Percentiles rank a stretch among this genome's conserved stretches.
Evolutionary conservation across 148 eudicot genomes (phyloP).

Genomic region (Beta vulgaris): DNA sequence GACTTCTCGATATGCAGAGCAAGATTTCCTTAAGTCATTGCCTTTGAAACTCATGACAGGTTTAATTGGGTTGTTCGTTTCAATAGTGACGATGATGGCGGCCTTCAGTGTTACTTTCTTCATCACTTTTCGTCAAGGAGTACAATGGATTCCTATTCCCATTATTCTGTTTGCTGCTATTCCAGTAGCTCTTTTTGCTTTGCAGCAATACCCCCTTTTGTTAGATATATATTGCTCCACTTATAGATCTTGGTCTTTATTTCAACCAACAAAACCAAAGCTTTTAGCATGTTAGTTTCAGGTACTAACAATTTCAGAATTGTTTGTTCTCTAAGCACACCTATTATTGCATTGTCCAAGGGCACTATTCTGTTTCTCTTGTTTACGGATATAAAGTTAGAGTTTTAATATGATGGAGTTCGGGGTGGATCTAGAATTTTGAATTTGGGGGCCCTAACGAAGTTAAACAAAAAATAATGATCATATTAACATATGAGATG

Average conservation of each 20-base stretch:
- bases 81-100: conserved; percentile 27
- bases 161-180: conserved; percentile 13
- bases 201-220: conserved; percentile 20
- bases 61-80: conserved; percentile 18
- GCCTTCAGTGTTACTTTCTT: conserved; percentile 26
- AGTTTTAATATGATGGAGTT: too few species aligned
- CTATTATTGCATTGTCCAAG: too few species aligned
- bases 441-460: too few species aligned
- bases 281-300: neutral
- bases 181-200: conserved; percentile 16
- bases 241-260: conserved; percentile 5
- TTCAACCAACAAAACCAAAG: conserved; percentile 1
- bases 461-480: too few species aligned
- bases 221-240: conserved; percentile 10
- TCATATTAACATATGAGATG: too few species aligned
- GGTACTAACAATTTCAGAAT: too few species aligned
- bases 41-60: conserved; percentile 27
- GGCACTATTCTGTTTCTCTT: too few species aligned
- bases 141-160: conserved; percentile 14
- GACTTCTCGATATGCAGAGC: conserved; percentile 27
- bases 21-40: conserved; percentile 25
- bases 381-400: too few species aligned
- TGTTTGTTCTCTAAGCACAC: too few species aligned
- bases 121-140: conserved; percentile 7
- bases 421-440: too few species aligned